Base-by-base conservation (phyloP, 2,329 filamentous ascomycete genomes). In the Metarhizium album region DNA sequence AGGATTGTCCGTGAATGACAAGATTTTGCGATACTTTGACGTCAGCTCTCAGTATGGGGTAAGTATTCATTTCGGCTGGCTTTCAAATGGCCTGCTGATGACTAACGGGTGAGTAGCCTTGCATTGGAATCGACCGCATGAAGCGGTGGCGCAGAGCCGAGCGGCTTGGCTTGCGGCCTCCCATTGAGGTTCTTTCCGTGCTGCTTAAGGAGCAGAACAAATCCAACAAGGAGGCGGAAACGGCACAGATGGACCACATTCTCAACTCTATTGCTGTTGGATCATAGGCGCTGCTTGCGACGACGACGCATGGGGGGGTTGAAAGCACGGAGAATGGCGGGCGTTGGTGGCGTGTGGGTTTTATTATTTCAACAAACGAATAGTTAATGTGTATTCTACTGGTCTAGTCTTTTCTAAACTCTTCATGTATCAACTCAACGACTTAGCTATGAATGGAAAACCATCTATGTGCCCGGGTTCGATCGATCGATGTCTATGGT, bases 1-100 rank as follows among this genome's bases (percentile, higher is more conserved):
- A 59, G 83, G 75, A 2, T 64, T 97, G 58, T 77, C 74, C 11
- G 58, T 86, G 45, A 76, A 85, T 51, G 90, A 97, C 74, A 95
- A 91, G 73, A 82, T 97, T 24, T 68, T 97, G 60, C 76, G 91
- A 55, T 87, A 95, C 65, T 98, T 93, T 69, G 93, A 98, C 65
- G 85, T 95, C 57, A 93, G 84, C 62, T 87, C 80, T 53, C 87
- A 95, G 61, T 98, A 87, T 66, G 93, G 93, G 51, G 90, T 95
- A 80, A 73, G 87, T 82, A 14, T 46, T 33, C 24, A 2, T 27
- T 16, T 40, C n/a, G 7, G 7, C 27, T 18, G 4, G 37, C n/a
- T 18, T 20, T 40, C 37, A n/a, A 8, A 6, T 18, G 16, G 16
- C n/a, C 37, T 20, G 37, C 37, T 40, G 18, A 20, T 20, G 37